Evolutionary conservation across 345 rosid species (phyloP).

Genomic region (Erysimum cheiranthoides): DNA sequence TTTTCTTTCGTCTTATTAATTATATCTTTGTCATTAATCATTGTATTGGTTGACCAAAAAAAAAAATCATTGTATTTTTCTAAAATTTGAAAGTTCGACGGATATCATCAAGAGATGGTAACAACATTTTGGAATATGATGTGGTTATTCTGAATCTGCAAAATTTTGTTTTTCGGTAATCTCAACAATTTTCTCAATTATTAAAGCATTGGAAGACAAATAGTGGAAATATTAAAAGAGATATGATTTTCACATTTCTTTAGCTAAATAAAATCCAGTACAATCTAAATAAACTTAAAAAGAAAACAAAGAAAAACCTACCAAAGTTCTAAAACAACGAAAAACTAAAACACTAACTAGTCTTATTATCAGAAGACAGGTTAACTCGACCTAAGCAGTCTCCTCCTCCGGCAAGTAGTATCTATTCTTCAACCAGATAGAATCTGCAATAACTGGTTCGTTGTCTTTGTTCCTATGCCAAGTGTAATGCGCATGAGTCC

Average conservation of each 20-base stretch:
- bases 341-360: conserved; percentile 16
- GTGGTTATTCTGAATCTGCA: background rate
- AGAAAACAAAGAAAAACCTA: background rate
- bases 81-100: background rate
- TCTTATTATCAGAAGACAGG: background rate
- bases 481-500: conserved; percentile 57
- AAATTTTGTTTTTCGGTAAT: background rate
- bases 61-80: no score
- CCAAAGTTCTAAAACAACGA: conserved; percentile 8
- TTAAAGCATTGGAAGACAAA: background rate
- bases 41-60: no score
- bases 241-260: background rate
- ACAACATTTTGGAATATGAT: background rate
- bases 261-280: background rate
- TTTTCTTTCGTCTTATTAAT: no score
- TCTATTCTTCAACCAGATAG: conserved; percentile 49
- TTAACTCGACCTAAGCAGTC: background rate
- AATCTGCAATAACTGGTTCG: conserved; percentile 49
- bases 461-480: conserved; percentile 67
- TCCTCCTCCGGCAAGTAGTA: conserved; percentile 43
- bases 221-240: background rate
- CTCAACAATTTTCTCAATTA: background rate
- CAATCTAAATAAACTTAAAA: background rate
- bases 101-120: background rate
- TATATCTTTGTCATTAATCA: no score